Base-by-base conservation (phyloP, 1,284 basidiomycete species). In the Phaffia rhodozyma region DNA sequence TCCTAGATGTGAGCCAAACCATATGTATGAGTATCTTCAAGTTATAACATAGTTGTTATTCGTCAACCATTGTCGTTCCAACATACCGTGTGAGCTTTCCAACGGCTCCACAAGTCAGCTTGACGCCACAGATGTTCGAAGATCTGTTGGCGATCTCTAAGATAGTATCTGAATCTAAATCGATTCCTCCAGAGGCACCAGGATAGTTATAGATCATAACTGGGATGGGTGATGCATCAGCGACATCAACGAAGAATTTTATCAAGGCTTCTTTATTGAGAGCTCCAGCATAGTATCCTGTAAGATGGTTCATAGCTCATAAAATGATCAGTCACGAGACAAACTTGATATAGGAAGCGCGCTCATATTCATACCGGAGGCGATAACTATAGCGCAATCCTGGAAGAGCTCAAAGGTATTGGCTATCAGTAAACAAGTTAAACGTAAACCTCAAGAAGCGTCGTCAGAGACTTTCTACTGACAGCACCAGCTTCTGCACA, bases 101-200 rank as follows among this genome's bases (percentile, higher is more conserved):
- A 66, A 94, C 87, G 68, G 87, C 87, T 52, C 88, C 89, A 71
- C 91, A 93, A 34, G 89, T 92, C 68, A 92, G 81, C 76, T 93
- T 94, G 66, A 91, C 85, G 38, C 91, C 91, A 71, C 82, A 85
- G 62, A 78, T 76, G 72, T 79, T 79, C 66, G 73, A 67, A 30
- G 75, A 75, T 61, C 70, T 83, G 29, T 74, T 74, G 2, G 89
- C 89, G 60, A 94, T 82, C 69, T 90, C 86, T 23, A 81, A 81
- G 70, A 94, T 85, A 53, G 89, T 75, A 73, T 92, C 88, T 16
- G 88, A 90, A 75, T 91, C 87, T 67, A 93, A 75, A 76, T 93
- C 87, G 69, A 91, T 86, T 16, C 89, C 86, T 25, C 88, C 84
- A 67, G 85, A 82, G 1, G 89, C 88, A 51, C 84, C 87, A 70